Conservation (phyloP, 2,329 filamentous ascomycete genomes). For the Aspergillus proliferans region DNA sequence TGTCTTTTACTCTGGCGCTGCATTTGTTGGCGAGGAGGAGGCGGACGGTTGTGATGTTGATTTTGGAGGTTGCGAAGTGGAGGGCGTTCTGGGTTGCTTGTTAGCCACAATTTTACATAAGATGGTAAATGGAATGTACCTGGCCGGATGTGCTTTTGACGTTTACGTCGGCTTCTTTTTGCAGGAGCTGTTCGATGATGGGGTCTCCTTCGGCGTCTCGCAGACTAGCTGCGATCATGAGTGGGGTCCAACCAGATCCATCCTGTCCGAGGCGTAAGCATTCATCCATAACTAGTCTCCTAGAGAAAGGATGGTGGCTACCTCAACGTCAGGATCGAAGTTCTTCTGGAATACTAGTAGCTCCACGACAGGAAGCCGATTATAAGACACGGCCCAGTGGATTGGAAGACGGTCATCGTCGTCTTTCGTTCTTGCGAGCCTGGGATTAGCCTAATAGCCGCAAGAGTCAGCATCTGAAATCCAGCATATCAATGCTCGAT, state of each 20-base stretch:
- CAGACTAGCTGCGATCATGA: conserved; percentile 46
- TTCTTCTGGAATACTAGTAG: conserved; percentile 62
- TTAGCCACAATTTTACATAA: background rate
- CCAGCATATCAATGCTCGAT: background rate
- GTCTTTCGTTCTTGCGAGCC: conserved; percentile 66
- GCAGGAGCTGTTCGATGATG: conserved; percentile 40
- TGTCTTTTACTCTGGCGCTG: conserved; percentile 74
- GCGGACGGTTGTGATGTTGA: conserved; percentile 73
- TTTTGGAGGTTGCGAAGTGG: conserved; percentile 88
- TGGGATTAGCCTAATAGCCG: conserved; percentile 66
- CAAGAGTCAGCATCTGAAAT: background rate
- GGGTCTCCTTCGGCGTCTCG: conserved; percentile 41
- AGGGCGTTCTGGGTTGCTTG: conserved; percentile 61
- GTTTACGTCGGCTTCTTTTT: conserved; percentile 43
- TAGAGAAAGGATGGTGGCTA: conserved; percentile 25
- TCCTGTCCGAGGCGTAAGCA: conserved; percentile 27
- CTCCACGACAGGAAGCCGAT: conserved; percentile 67
- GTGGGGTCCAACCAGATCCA: conserved; percentile 44
- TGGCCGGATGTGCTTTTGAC: conserved; percentile 39
- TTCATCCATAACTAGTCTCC: background rate
- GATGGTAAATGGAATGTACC: conserved; percentile 16
- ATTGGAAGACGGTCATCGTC: conserved; percentile 84
- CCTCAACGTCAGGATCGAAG: conserved; percentile 80
- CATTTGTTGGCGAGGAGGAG: conserved; percentile 71
- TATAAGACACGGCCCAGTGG: conserved; percentile 89